Evolutionary conservation across 2,329 filamentous ascomycete genomes (phyloP).

Genomic region (Rachicladosporium sp.): DNA sequence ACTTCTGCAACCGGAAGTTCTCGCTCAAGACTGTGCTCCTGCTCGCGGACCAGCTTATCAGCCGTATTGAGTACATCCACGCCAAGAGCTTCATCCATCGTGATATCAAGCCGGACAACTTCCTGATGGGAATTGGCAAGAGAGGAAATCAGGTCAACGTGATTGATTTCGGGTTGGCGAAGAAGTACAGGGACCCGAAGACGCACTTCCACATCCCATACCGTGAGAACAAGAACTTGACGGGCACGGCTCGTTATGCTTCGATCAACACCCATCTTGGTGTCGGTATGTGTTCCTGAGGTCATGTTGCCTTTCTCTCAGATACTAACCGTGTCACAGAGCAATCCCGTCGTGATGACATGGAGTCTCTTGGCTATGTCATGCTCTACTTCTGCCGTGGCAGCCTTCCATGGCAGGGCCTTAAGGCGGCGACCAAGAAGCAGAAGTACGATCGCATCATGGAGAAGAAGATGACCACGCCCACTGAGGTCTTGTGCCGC

Average conservation of each 20-base stretch:
- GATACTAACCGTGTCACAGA: constrained; percentile 38
- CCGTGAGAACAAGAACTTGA: constrained; percentile 99
- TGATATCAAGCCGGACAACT: constrained; percentile 99
- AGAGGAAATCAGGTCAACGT: constrained; percentile 99
- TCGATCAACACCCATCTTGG: constrained; percentile 98
- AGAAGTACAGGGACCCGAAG: constrained; percentile 99
- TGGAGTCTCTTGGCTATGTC: constrained; percentile 97
- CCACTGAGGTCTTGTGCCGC: constrained; percentile 95
- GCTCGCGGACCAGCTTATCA: constrained; percentile 94
- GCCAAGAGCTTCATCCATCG: constrained; percentile 99
- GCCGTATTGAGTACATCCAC: constrained; percentile 98
- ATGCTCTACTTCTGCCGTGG: constrained; percentile 99
- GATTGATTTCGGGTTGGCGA: constrained; percentile 96
- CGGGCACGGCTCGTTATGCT: constrained; percentile 94
- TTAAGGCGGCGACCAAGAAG: constrained; percentile 98
- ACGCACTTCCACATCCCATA: constrained; percentile 99
- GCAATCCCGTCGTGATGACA: constrained; percentile 97
- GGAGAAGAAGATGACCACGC: constrained; percentile 99
- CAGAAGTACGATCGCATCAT: constrained; percentile 99
- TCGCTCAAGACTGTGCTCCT: constrained; percentile 96
- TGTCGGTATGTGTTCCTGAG: constrained; percentile 50
- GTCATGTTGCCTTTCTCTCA: not conserved
- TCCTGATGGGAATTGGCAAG: constrained; percentile 98
- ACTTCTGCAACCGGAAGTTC: constrained; percentile 99
- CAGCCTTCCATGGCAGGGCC: constrained; percentile 94